Base-by-base conservation (phyloP, 2,329 filamentous ascomycete genomes). In the Colletotrichum sp. region DNA sequence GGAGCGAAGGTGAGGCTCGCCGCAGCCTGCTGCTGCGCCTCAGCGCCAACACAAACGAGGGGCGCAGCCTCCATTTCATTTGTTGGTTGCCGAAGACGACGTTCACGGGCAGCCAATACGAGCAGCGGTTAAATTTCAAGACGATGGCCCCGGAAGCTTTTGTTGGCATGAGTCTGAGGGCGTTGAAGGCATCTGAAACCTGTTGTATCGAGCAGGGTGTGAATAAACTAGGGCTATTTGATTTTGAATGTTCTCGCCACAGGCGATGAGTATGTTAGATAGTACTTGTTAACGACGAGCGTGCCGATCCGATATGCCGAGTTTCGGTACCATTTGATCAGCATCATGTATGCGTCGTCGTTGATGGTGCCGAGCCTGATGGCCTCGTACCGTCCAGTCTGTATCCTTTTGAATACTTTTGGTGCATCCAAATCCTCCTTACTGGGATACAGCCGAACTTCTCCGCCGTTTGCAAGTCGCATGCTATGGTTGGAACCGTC, bases 251-350 rank as follows among this genome's bases (percentile, higher is more conserved):
- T 63, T 13, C 58, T 61, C 6, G 57, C 36, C 18, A 32, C 58
- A 8, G 58, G 28, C 13, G 58, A 24, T 15, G 48, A 48, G 16
- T 63, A 70, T n/a, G 67, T 70, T 18, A 70, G 67, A 38, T 70
- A 52, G 55, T 63, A 70, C 36, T 43, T 70, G 36, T 63, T 70
- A n/a, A 52, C 67, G 7, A 52, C 38, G 12, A 70, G 28, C 4
- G 58, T 61, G 57, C 67, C 67, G 13, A 70, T 63, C 13, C 67
- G 34, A 18, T 61, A 63, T 13, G 57, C 57, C 15, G 57, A 61
- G 10, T 63, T 70, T n/a, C 67, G 57, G n/a, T 63, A 63, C 67
- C 67, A 70, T 28, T 70, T 70, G 57, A 70, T 63, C 13, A 70
- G 67, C 67, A 70, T 70, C 67, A 70, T 26, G 38, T 70, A 63